Evolutionary conservation across 306 rosid species (phyloP).

Genomic region (Fragaria iinumae): DNA sequence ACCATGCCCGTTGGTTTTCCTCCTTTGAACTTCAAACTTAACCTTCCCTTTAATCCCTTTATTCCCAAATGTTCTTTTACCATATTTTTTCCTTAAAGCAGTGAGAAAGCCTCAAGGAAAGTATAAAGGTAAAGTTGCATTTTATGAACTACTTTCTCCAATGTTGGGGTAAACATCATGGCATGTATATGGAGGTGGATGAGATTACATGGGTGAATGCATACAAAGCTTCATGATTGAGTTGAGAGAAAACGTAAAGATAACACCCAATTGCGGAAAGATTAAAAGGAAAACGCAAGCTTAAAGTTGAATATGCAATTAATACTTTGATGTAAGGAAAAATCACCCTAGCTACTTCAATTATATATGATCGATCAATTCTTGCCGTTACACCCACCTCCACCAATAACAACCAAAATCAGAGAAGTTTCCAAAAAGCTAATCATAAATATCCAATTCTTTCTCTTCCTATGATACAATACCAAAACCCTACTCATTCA

Average conservation of each 20-base stretch:
- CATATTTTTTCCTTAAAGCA: background rate
- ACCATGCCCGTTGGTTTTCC: background rate
- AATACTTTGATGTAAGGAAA: background rate
- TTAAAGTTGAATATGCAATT: background rate
- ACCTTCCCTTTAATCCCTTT: background rate
- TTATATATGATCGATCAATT: background rate
- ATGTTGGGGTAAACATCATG: background rate
- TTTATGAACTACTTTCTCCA: background rate
- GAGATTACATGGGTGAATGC: background rate
- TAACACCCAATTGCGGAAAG: background rate
- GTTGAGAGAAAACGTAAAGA: background rate
- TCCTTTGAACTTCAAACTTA: background rate
- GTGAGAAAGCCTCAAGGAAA: background rate
- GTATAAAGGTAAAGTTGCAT: conserved; percentile 4
- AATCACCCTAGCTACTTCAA: background rate
- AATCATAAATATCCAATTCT: conserved; percentile 6
- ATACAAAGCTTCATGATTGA: background rate
- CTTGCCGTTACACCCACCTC: background rate
- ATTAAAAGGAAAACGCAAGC: background rate
- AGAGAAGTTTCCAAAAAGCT: conserved; percentile 18
- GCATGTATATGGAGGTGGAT: background rate
- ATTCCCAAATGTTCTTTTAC: background rate
- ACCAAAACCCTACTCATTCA: conserved; percentile 22
- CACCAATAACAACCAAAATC: background rate
- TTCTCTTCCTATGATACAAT: background rate